Evolutionary conservation across 1,284 basidiomycete genomes (phyloP).

Genomic region (Porogramme epimiltina): DNA sequence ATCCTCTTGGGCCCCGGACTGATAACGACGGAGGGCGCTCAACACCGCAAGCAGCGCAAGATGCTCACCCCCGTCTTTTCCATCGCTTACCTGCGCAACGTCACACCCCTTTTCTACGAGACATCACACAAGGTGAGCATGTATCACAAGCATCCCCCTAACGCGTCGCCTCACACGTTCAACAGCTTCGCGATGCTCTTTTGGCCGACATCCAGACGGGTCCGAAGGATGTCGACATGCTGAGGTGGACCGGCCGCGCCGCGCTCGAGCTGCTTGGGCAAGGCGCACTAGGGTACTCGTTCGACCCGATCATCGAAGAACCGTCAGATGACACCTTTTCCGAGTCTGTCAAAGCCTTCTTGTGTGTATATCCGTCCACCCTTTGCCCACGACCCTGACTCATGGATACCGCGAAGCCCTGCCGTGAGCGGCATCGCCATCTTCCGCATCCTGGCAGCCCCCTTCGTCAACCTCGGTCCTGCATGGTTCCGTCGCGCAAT

Average conservation of each 20-base stretch:
- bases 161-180: slow-evolving; percentile 16
- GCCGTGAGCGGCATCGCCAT: background rate
- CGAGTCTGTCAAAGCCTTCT: slow-evolving; percentile 23
- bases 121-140: slow-evolving; percentile 8
- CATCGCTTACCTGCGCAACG: slow-evolving; percentile 8
- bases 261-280: slow-evolving; percentile 43
- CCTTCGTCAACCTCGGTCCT: slow-evolving; percentile 35
- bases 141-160: slow-evolving; percentile 16
- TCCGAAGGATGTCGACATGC: slow-evolving; percentile 33
- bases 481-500: slow-evolving; percentile 38
- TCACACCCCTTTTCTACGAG: slow-evolving; percentile 9
- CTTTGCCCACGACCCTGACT: slow-evolving; percentile 1
- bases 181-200: slow-evolving; percentile 32
- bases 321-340: slow-evolving; percentile 26
- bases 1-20: slow-evolving; percentile 23
- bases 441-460: background rate
- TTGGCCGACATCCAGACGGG: slow-evolving; percentile 16
- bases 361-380: slow-evolving; percentile 12
- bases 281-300: slow-evolving; percentile 41
- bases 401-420: background rate
- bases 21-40: slow-evolving; percentile 19
- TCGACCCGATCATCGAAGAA: slow-evolving; percentile 34
- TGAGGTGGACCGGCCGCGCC: slow-evolving; percentile 36
- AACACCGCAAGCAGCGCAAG: slow-evolving; percentile 21
- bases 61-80: slow-evolving; percentile 19